These are phyloP conservation scores for Penicillium brevicompactum DNA, from an alignment of 2,329 filamentous ascomycete genomes.

Conservation along the genomic window DNA sequence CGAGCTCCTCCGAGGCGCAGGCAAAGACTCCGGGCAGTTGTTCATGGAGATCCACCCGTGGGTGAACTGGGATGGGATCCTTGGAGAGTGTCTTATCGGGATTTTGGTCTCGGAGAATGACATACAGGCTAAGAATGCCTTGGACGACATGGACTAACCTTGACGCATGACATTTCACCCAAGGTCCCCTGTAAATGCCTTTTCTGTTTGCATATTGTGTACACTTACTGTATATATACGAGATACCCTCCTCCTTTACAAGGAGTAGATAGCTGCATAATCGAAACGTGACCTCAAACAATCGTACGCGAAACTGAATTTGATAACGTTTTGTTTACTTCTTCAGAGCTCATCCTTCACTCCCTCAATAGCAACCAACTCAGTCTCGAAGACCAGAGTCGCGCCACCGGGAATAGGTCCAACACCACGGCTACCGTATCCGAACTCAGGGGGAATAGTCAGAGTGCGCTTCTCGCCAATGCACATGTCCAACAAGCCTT, in stretches of 20 bases:
- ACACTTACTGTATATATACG: conserved; percentile 17
- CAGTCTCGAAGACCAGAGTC: conserved; percentile 89
- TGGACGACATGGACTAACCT: conserved; percentile 64
- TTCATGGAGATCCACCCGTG: conserved; percentile 68
- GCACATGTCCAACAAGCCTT: conserved; percentile 91
- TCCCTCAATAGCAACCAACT: conserved; percentile 80
- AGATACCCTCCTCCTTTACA: conserved; percentile 17
- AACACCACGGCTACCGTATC: conserved; percentile 74
- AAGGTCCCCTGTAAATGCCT: background rate
- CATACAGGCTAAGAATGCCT: conserved; percentile 32
- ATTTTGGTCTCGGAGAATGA: conserved; percentile 61
- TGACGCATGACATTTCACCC: background rate
- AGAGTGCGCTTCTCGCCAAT: conserved; percentile 89
- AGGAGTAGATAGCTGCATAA: background rate
- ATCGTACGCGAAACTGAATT: background rate
- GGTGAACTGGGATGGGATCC: conserved; percentile 70
- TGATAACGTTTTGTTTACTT: background rate
- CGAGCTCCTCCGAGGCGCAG: conserved; percentile 65
- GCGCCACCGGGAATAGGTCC: conserved; percentile 82
- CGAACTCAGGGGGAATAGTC: conserved; percentile 84
- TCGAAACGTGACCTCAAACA: background rate
- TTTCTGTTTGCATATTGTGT: conserved; percentile 1
- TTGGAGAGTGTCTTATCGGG: conserved; percentile 63
- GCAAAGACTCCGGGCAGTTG: conserved; percentile 65
- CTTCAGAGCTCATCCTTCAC: conserved; percentile 57